These are phyloP conservation scores for Trichoderma endophyticum DNA, from an alignment of 2,329 filamentous ascomycete genomes.

Conservation along the genomic window DNA sequence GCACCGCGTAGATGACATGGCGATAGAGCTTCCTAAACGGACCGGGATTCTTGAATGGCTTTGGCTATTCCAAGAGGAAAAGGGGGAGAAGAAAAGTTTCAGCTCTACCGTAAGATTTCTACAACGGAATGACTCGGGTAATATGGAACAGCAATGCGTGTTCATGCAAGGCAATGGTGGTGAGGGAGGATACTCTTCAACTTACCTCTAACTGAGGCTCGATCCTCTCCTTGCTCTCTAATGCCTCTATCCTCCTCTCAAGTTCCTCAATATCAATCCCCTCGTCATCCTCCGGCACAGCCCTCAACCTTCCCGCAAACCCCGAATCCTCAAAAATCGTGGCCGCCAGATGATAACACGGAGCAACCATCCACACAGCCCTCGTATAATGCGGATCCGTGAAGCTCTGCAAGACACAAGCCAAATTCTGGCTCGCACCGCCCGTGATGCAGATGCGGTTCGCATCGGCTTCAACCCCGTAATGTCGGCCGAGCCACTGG, in stretches of 20 bases:
- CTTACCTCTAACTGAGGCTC: constrained; percentile 18
- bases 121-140: accelerated
- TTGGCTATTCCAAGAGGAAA: not conserved
- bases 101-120: not conserved
- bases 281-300: constrained; percentile 72
- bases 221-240: constrained; percentile 29
- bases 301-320: constrained; percentile 63
- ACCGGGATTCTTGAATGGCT: constrained; percentile 53
- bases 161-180: not conserved
- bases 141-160: not conserved
- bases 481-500: constrained; percentile 65
- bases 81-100: not conserved
- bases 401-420: constrained; percentile 72
- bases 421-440: constrained; percentile 80
- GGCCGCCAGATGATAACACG: constrained; percentile 80
- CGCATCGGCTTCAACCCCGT: constrained; percentile 43
- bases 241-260: constrained; percentile 28
- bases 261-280: constrained; percentile 66
- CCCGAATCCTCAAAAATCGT: constrained; percentile 82
- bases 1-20: constrained; percentile 84
- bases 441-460: constrained; percentile 76
- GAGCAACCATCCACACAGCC: constrained; percentile 76
- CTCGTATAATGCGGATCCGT: constrained; percentile 74
- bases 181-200: not conserved
- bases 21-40: constrained; percentile 74